These are phyloP conservation scores for Arabidopsis arenosa DNA, from an alignment of 345 rosid species.

Conservation along the genomic window DNA sequence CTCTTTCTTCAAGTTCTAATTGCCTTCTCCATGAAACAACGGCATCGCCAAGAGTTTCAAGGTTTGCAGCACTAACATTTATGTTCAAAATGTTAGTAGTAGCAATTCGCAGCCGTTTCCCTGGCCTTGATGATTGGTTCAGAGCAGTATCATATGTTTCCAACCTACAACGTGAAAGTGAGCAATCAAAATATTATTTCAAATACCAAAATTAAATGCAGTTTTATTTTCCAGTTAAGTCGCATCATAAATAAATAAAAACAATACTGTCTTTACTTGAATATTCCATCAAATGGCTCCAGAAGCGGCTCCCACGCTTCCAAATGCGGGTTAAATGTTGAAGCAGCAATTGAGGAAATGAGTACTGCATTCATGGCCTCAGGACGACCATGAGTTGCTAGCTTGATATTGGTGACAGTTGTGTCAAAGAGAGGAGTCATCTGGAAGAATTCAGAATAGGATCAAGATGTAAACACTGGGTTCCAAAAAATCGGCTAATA, in stretches of 20 bases:
- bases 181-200: conserved; percentile 29
- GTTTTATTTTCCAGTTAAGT: conserved; percentile 11
- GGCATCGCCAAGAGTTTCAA: conserved; percentile 74
- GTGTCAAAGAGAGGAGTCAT: conserved; percentile 91
- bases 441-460: conserved; percentile 55
- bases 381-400: conserved; percentile 89
- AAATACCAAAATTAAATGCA: conserved; percentile 24
- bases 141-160: conserved; percentile 81
- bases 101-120: conserved; percentile 84
- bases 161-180: conserved; percentile 60
- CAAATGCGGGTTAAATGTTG: conserved; percentile 86
- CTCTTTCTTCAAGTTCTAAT: conserved; percentile 85
- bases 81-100: conserved; percentile 84
- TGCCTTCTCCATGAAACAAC: conserved; percentile 92
- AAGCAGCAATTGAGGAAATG: conserved; percentile 88
- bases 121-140: conserved; percentile 63
- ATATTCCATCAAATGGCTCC: conserved; percentile 99
- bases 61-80: conserved; percentile 88
- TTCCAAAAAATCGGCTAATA: conserved; percentile 19
- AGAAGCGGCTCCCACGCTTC: conserved; percentile 99
- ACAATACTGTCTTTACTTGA: conserved; percentile 65
- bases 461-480: conserved; percentile 12
- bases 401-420: conserved; percentile 89
- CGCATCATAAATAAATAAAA: conserved; percentile 29
- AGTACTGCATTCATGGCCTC: conserved; percentile 98